Base-by-base conservation (phyloP, 148 eudicot genomes). In the Polygonum maritimum region DNA sequence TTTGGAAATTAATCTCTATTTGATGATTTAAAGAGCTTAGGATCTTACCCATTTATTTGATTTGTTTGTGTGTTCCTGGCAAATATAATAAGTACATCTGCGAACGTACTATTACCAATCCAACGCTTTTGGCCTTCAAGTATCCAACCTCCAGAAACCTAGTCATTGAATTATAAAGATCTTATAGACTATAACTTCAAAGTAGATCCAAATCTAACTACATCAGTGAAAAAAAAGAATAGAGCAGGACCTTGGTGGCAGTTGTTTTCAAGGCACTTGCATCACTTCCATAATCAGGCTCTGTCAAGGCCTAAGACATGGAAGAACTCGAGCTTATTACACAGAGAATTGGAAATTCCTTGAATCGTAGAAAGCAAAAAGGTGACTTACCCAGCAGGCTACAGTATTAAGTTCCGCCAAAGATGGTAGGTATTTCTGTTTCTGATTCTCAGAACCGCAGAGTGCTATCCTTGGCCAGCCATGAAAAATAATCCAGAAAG, bases 131-230 rank as follows among this genome's bases (percentile, higher is more conserved):
- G 97, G 78, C 98, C 98, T 77, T 94, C 93, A 76, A 94, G 83
- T 69, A 94, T 82, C 98, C 98, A 94, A 75, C 98, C 98, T 78
- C 98, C 98, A 73, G 81, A 91, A 75, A 94, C 97, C 98, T 94
- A 83, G 76, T 74, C 51, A 69, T 76, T 44, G 71, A 67, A 36
- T 14, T 35, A 79, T 35, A 63, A 73, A 6, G 69, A 48, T 48
- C n/a, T 57, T 71, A 60, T 51, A 45, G 74, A 1, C 31, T 71
- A 75, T 26, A 78, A 48, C 22, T 18, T 62, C 15, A 52, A 14
- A 52, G 19, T n/a, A 45, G 31, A 48, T 7, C 33, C 54, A 16
- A 8, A 33, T 11, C 44, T 14, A 67, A 36, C 16, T 36, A 36
- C 71, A 65, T 40, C 4, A 44, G 36, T 40, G 3, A 44, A n/a